Conservation (phyloP, 768 basidiomycete species). For the Hypsizygus marmoreus region DNA sequence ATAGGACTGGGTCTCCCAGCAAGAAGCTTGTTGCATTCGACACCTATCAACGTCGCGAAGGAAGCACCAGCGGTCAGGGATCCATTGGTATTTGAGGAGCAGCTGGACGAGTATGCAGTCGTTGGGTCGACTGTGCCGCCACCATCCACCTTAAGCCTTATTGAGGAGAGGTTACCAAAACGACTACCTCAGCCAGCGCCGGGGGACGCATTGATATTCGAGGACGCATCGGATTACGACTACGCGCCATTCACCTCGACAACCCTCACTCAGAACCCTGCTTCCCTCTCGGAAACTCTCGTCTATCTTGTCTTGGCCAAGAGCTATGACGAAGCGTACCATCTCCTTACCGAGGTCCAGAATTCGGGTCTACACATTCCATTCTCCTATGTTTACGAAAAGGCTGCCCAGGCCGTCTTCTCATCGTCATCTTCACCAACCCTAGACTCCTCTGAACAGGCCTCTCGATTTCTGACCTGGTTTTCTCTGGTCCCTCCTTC, state of each 20-base stretch:
- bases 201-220: conserved; percentile 32
- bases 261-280: background rate
- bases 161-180: conserved; percentile 30
- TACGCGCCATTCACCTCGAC: conserved; percentile 17
- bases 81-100: conserved; percentile 31
- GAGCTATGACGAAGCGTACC: conserved; percentile 29
- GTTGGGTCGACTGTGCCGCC: conserved; percentile 15
- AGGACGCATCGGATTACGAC: conserved; percentile 28
- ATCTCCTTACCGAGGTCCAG: conserved; percentile 32
- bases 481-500: conserved; percentile 34
- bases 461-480: conserved; percentile 28
- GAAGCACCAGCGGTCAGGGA: background rate
- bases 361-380: conserved; percentile 31
- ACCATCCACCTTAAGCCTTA: conserved; percentile 24
- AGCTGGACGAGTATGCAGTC: conserved; percentile 29
- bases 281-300: conserved; percentile 19
- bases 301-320: conserved; percentile 19
- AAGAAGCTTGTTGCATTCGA: conserved; percentile 4
- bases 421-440: conserved; percentile 1
- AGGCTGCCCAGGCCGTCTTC: conserved; percentile 28
- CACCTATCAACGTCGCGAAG: conserved; percentile 1
- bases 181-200: conserved; percentile 27
- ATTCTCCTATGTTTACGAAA: conserved; percentile 26
- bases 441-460: conserved; percentile 12
- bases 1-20: conserved; percentile 8